These are phyloP conservation scores for Entomortierella chlamydospora DNA, from an alignment of 192 early-diverging fungal species.

Conservation along the genomic window DNA sequence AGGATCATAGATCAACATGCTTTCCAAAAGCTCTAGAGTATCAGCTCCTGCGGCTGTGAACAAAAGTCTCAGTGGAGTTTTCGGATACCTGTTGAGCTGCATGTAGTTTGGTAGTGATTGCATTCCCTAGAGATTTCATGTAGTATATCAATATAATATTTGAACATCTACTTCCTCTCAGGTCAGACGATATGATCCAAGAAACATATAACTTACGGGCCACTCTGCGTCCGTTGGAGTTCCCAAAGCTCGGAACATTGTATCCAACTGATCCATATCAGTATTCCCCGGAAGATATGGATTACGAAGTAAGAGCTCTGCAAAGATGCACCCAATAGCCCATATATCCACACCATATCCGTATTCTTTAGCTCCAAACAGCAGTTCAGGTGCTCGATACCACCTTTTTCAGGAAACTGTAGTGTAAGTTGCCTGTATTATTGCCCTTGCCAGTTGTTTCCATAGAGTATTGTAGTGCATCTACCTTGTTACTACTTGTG, in stretches of 20 bases:
- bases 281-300: slow-evolving; percentile 91
- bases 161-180: neutral
- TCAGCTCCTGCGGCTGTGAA: slow-evolving; percentile 90
- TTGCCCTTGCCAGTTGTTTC: neutral
- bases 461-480: neutral
- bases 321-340: slow-evolving; percentile 98
- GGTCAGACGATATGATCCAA: neutral
- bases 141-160: neutral
- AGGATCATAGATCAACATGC: slow-evolving; percentile 90
- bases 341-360: slow-evolving; percentile 94
- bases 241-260: slow-evolving; percentile 83
- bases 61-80: slow-evolving; percentile 73
- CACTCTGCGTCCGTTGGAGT: slow-evolving; percentile 87
- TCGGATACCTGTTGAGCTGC: slow-evolving; percentile 78
- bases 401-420: slow-evolving; percentile 63
- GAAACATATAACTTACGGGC: slow-evolving; percentile 62
- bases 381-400: slow-evolving; percentile 96
- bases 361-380: slow-evolving; percentile 91
- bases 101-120: slow-evolving; percentile 76
- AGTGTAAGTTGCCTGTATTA: neutral
- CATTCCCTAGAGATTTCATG: slow-evolving; percentile 64
- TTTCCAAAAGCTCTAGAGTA: slow-evolving; percentile 87
- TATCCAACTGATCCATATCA: slow-evolving; percentile 80
- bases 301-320: slow-evolving; percentile 91
- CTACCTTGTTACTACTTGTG: slow-evolving; percentile 91